phyloP scores from a whole-genome alignment of 2,329 filamentous ascomycete species.

The Trichocomaceae sp. region DNA sequence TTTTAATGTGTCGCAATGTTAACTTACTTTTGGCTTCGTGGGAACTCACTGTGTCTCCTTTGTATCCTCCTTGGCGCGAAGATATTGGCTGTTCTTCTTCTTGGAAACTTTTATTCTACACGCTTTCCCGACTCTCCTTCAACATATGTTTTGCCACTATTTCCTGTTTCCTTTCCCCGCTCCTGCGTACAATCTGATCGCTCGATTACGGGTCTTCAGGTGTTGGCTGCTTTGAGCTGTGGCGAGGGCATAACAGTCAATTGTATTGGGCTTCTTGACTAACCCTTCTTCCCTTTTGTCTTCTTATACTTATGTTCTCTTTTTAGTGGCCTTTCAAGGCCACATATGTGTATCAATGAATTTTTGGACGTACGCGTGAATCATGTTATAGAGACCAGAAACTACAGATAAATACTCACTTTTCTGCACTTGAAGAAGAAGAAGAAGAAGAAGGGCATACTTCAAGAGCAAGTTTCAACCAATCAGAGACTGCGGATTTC shows the following conservation, averaged over 20 bases:
- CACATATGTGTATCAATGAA: neutral
- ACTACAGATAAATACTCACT: neutral
- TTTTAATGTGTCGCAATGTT: neutral
- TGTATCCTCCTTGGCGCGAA: neutral
- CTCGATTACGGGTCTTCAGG: neutral
- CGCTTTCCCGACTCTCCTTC: neutral
- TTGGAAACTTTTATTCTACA: neutral
- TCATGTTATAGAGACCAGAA: neutral
- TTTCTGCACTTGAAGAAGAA: neutral
- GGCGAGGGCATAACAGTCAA: neutral
- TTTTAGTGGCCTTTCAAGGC: neutral
- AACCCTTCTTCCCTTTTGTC: neutral
- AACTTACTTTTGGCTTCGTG: neutral
- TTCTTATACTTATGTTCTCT: neutral
- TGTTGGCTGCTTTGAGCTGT: neutral
- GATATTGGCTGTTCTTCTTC: neutral
- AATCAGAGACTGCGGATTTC: neutral
- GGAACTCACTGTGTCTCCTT: neutral
- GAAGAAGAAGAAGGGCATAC: no score
- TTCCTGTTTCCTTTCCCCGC: neutral
- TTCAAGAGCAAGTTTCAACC: neutral
- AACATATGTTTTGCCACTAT: neutral
- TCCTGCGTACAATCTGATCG: neutral
- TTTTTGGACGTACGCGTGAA: neutral
- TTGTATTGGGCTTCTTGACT: neutral